Conservation (phyloP, 495 filamentous ascomycete species). For the Penicillium mononematosum region DNA sequence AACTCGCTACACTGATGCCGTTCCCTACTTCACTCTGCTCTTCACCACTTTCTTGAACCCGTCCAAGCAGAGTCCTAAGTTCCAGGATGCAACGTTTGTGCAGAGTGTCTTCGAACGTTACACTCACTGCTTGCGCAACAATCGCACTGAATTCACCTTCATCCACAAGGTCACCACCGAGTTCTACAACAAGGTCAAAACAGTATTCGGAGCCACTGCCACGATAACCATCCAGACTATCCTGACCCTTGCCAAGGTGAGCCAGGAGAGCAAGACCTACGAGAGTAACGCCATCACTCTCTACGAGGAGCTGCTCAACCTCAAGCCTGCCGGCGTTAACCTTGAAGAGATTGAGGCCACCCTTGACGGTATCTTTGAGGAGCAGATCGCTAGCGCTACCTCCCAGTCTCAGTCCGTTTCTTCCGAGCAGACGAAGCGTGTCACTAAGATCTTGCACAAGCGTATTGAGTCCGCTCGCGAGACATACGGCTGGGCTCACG, state of each 20-base stretch:
- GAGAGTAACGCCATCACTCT: constrained; percentile 34
- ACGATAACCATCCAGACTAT: constrained; percentile 38
- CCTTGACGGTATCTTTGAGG: constrained; percentile 39
- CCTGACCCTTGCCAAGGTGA: constrained; percentile 37
- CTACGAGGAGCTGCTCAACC: constrained; percentile 34
- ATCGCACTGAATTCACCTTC: constrained; percentile 27
- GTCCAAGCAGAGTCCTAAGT: constrained; percentile 30
- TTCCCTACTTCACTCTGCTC: constrained; percentile 32
- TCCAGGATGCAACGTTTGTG: constrained; percentile 33
- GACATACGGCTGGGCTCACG: constrained; percentile 38
- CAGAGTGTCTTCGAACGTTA: constrained; percentile 35
- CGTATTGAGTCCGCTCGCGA: constrained; percentile 31
- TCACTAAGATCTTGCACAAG: constrained; percentile 28
- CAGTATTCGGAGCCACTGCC: constrained; percentile 34
- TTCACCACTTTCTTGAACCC: constrained; percentile 36
- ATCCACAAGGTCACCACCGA: constrained; percentile 39
- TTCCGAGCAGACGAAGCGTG: constrained; percentile 25
- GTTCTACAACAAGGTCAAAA: constrained; percentile 34
- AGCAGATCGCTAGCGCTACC: constrained; percentile 28
- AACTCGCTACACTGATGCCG: constrained; percentile 36
- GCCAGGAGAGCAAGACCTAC: constrained; percentile 37
- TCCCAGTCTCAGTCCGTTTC: constrained; percentile 27
- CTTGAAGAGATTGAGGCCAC: constrained; percentile 33
- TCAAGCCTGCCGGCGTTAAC: constrained; percentile 32
- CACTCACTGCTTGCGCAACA: constrained; percentile 32